A percentile compares a stretch with the other conserved stretches of the same genome.
These are phyloP conservation scores for Mucor circinelloides DNA, from an alignment of 371 early-diverging fungal species.

Conservation along the genomic window DNA sequence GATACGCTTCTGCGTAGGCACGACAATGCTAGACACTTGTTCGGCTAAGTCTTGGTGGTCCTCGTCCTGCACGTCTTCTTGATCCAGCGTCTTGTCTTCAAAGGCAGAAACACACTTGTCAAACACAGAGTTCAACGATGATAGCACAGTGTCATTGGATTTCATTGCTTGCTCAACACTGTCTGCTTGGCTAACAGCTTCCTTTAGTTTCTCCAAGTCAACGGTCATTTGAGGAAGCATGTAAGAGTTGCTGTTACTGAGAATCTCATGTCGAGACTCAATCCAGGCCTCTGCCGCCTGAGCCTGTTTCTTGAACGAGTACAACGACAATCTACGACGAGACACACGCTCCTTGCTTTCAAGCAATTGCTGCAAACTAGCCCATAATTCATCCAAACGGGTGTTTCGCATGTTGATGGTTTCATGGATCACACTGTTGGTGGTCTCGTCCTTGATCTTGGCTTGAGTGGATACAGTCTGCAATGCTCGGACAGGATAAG, in stretches of 20 bases:
- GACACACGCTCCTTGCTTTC: slow-evolving; percentile 46
- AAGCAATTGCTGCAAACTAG: slow-evolving; percentile 31
- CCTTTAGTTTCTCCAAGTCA: slow-evolving; percentile 25
- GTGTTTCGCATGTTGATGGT: slow-evolving; percentile 30
- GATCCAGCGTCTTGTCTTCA: slow-evolving; percentile 17
- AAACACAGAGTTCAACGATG: slow-evolving; percentile 20
- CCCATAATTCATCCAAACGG: slow-evolving; percentile 33
- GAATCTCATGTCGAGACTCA: slow-evolving; percentile 15
- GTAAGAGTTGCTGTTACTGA: slow-evolving; percentile 15
- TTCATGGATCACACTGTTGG: slow-evolving; percentile 40
- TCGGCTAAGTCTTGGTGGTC: slow-evolving; percentile 1
- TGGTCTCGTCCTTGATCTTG: slow-evolving; percentile 39
- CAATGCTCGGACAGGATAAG: slow-evolving; percentile 34
- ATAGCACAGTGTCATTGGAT: slow-evolving; percentile 24
- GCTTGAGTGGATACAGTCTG: slow-evolving; percentile 21
- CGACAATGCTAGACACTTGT: slow-evolving; percentile 5
- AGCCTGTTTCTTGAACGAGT: slow-evolving; percentile 36
- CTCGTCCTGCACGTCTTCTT: slow-evolving; percentile 17
- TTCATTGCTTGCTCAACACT: slow-evolving; percentile 36
- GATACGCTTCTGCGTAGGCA: slow-evolving; percentile 23
- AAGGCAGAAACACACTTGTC: slow-evolving; percentile 29
- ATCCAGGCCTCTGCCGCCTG: slow-evolving; percentile 38
- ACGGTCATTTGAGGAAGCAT: background rate
- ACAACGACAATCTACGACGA: slow-evolving; percentile 33
- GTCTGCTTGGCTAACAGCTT: slow-evolving; percentile 28